Percentiles rank a stretch among this genome's conserved stretches.
These are phyloP conservation scores for Exophiala bonariae DNA, from an alignment of 2,329 filamentous ascomycete species.

Conservation along the genomic window DNA sequence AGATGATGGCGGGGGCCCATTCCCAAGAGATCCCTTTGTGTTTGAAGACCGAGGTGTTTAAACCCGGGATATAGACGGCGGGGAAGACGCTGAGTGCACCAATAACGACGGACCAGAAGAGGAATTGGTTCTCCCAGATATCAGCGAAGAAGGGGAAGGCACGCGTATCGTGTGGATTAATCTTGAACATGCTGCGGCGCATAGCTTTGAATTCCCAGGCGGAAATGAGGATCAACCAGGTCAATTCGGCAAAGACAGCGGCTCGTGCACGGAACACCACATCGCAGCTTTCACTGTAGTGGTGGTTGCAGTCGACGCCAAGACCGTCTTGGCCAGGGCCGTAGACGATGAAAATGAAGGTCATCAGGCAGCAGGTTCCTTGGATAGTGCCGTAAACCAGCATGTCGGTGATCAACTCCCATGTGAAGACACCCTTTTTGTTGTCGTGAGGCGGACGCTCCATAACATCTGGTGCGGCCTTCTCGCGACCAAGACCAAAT, in stretches of 20 bases:
- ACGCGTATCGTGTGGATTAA: constrained; percentile 52
- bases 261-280: constrained; percentile 67
- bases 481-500: constrained; percentile 60
- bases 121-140: constrained; percentile 70
- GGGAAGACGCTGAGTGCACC: constrained; percentile 59
- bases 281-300: constrained; percentile 49
- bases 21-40: constrained; percentile 67
- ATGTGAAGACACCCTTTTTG: constrained; percentile 52
- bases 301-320: constrained; percentile 56
- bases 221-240: constrained; percentile 72
- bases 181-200: constrained; percentile 71
- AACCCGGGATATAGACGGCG: constrained; percentile 65
- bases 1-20: constrained; percentile 66
- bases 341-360: constrained; percentile 55
- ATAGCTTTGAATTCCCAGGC: constrained; percentile 78
- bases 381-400: constrained; percentile 54
- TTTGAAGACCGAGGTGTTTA: constrained; percentile 65
- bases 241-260: constrained; percentile 71
- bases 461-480: constrained; percentile 56
- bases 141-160: constrained; percentile 61
- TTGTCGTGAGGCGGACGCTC: constrained; percentile 54
- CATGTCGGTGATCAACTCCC: constrained; percentile 56
- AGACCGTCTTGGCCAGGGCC: constrained; percentile 50
- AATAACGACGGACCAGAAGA: constrained; percentile 64
- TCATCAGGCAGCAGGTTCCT: constrained; percentile 49